A percentile compares a stretch with the other conserved stretches of the same genome.
These are phyloP conservation scores for Yamadazyma diddensiae DNA, from an alignment of 1,139 yeast species.

Conservation along the genomic window DNA sequence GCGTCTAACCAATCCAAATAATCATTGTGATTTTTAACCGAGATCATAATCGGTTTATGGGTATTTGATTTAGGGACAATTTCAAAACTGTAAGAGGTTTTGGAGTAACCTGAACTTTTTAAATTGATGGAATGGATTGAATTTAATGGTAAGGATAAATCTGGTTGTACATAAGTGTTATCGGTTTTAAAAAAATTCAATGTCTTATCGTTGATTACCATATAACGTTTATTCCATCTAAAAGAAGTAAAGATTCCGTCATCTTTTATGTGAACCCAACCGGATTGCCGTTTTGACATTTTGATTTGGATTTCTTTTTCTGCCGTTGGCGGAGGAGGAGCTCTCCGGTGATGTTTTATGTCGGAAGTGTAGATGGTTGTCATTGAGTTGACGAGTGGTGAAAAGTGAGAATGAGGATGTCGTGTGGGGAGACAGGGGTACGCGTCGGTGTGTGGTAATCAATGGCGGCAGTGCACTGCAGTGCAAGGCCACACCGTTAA, in stretches of 20 bases:
- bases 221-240: slow-evolving; percentile 86
- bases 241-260: slow-evolving; percentile 80
- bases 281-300: slow-evolving; percentile 42
- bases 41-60: slow-evolving; percentile 66
- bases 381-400: slow-evolving; percentile 18
- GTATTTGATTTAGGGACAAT: slow-evolving; percentile 55
- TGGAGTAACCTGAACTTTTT: slow-evolving; percentile 52
- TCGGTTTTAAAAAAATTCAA: slow-evolving; percentile 77
- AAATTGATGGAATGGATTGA: slow-evolving; percentile 37
- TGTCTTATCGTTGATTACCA: slow-evolving; percentile 72
- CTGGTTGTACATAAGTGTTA: slow-evolving; percentile 29
- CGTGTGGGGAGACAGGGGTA: background rate
- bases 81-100: slow-evolving; percentile 70
- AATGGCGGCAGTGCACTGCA: too few relatives aligned
- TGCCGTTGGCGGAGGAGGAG: slow-evolving; percentile 43
- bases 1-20: slow-evolving; percentile 90
- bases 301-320: slow-evolving; percentile 18
- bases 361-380: slow-evolving; percentile 50
- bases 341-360: slow-evolving; percentile 42
- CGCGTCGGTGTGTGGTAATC: too few relatives aligned
- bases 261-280: slow-evolving; percentile 92
- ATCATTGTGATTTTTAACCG: slow-evolving; percentile 77
- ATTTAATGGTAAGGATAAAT: slow-evolving; percentile 40
- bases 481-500: too few relatives aligned
- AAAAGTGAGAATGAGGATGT: background rate